phyloP scores from a whole-genome alignment of 2,329 filamentous ascomycete genomes.

The Diaporthe vaccinii region DNA sequence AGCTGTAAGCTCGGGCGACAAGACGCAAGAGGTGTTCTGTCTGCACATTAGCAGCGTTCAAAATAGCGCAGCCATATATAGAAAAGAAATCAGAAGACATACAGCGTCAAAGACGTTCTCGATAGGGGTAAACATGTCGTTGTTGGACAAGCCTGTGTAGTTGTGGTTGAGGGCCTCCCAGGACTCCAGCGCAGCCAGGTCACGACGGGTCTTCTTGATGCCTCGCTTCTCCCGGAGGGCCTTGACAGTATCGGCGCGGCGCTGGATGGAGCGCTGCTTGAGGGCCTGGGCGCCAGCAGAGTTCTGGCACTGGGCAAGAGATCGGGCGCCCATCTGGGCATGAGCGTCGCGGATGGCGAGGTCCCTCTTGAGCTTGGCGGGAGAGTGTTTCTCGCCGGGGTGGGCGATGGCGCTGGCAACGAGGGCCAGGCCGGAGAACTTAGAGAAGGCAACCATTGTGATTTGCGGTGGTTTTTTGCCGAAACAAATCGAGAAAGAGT shows the following conservation, averaged over 20 bases:
- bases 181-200: slow-evolving; percentile 49
- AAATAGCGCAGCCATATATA: neutral
- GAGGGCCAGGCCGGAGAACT: slow-evolving; percentile 34
- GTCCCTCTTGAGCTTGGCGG: slow-evolving; percentile 50
- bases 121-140: slow-evolving; percentile 51
- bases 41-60: neutral
- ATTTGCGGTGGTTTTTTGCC: neutral
- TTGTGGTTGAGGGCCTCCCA: slow-evolving; percentile 54
- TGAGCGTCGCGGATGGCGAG: slow-evolving; percentile 50
- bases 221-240: slow-evolving; percentile 55
- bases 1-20: slow-evolving; percentile 52
- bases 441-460: slow-evolving; percentile 40
- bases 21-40: slow-evolving; percentile 51
- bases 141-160: slow-evolving; percentile 46
- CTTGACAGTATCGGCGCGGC: slow-evolving; percentile 55
- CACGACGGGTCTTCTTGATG: slow-evolving; percentile 51
- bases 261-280: slow-evolving; percentile 55
- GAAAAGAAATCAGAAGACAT: neutral
- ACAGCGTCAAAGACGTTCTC: slow-evolving; percentile 50
- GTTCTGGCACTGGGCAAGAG: slow-evolving; percentile 44
- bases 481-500: neutral
- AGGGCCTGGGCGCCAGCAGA: slow-evolving; percentile 54
- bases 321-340: slow-evolving; percentile 50
- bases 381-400: slow-evolving; percentile 50
- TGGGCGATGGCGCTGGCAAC: slow-evolving; percentile 50